Evolutionary conservation across 164 flowering plant species (phyloP).

Genomic region (Stephania yunnanensis): DNA sequence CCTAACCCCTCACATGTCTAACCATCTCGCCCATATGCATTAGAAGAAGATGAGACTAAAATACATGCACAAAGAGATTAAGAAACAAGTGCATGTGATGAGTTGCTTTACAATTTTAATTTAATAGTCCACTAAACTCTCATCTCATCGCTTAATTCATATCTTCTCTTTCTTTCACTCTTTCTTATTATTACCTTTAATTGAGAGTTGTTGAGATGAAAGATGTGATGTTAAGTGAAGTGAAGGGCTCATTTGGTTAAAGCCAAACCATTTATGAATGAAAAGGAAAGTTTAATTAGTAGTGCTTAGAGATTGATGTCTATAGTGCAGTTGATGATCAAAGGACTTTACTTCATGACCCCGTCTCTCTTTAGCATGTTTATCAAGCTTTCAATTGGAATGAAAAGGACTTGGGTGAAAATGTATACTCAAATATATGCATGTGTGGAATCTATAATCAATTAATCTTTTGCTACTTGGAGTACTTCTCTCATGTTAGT

Average conservation of each 20-base stretch:
- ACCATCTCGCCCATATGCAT: slow-evolving; percentile 17
- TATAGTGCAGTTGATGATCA: not conserved
- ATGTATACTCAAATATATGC: not conserved
- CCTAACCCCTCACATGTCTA: slow-evolving; percentile 8
- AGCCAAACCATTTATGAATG: slow-evolving; percentile 4
- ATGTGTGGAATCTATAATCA: not conserved
- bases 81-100: not conserved
- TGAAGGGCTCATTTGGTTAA: not conserved
- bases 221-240: slow-evolving; percentile 6
- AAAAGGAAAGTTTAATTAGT: not conserved
- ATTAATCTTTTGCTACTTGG: not conserved
- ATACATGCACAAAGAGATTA: not conserved
- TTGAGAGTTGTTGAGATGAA: not conserved
- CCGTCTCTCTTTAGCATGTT: slow-evolving; percentile 1
- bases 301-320: no score
- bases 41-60: not conserved
- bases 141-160: not conserved
- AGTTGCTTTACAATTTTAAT: slow-evolving; percentile 1
- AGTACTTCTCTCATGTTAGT: not conserved
- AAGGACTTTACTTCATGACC: slow-evolving; percentile 11
- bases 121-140: not conserved
- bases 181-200: no score
- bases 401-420: slow-evolving; percentile 6
- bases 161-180: no score
- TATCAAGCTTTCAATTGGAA: not conserved